Evolutionary conservation across 2,329 filamentous ascomycete species (phyloP), one percentile per base, ranked within the genome.

Genomic region (Aureobasidium sp.): DNA sequence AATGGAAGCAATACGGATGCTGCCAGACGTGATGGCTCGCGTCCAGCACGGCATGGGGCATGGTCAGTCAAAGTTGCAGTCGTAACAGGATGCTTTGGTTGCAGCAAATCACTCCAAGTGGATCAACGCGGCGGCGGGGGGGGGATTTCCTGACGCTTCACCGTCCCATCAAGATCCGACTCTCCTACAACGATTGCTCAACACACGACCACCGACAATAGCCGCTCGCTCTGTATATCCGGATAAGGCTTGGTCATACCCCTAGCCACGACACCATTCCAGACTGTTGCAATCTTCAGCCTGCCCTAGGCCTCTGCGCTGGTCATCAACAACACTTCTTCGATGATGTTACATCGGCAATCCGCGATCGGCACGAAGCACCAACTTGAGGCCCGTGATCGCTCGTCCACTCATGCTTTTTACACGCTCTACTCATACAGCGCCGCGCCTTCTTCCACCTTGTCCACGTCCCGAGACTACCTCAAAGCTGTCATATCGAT

Each of bases 11-110:
- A 41, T 48, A 47, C 54, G 42, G 15, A 39, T 27, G 54, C 54
- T 58, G 42, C 54, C 54, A 59, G 44, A 30, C 54, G 42, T 59
- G 54, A 39, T 59, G 42, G 54, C 54, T 59, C 54, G 44, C 54
- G 32, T 39, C 37, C 27, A 44, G 32, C 54, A 59, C 45, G 42
- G 54, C 54, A 59, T 59, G 42, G 54, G 47, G 47, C 47, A 50
- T 50, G 47, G 30, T 47, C 54, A 32, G 44, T 44, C 29, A 6
- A 21, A 48, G 54, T 59, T 45, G 44, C 44, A 59, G 34, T 39
- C 30, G 27, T 29, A 44, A 34, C 34, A 9, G 5, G 32, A 37
- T 32, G 42, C 21, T 47, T 47, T 59, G 54, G 54, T 59, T 59
- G 54, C 54, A 59, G 54, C 34, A 44, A 48, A 29, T 37, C 41